Evolutionary conservation across 1,284 basidiomycete species (phyloP).

Genomic region (Rhodotorula sp.): DNA sequence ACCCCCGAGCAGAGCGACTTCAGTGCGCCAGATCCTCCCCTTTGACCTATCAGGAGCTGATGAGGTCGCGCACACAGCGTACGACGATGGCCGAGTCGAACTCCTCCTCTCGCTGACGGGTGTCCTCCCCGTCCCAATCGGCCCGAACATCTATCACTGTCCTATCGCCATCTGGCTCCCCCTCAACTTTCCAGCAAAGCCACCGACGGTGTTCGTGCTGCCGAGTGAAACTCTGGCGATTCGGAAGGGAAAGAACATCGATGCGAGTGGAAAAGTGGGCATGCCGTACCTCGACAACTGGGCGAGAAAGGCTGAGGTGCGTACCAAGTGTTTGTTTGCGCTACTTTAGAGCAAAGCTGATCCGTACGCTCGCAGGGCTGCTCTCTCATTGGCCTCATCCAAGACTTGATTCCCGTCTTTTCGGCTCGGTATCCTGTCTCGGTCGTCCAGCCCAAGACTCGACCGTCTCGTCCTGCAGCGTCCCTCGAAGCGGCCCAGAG

Average conservation of each 20-base stretch:
- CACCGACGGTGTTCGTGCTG: conserved; percentile 89
- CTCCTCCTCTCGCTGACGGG: conserved; percentile 87
- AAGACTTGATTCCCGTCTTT: conserved; percentile 75
- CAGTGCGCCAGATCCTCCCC: conserved; percentile 2
- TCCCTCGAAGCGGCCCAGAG: neutral
- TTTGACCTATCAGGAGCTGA: neutral
- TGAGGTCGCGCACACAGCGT: conserved; percentile 1
- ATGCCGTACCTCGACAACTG: conserved; percentile 70
- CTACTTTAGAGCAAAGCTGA: too few relatives aligned
- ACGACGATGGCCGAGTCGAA: conserved; percentile 87
- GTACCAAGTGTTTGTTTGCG: neutral
- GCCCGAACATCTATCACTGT: conserved; percentile 79
- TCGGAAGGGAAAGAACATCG: conserved; percentile 70
- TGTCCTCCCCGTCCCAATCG: conserved; percentile 79
- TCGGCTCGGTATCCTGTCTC: conserved; percentile 51
- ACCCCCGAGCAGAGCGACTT: conserved; percentile 34
- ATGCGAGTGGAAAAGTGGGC: conserved; percentile 74
- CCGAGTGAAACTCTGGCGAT: conserved; percentile 93
- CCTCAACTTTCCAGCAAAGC: conserved; percentile 71
- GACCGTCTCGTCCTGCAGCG: conserved; percentile 4
- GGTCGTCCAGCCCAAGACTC: conserved; percentile 15
- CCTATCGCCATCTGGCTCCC: conserved; percentile 87
- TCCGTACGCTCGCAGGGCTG: conserved; percentile 58
- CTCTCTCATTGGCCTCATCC: conserved; percentile 63
- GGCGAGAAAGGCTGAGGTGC: conserved; percentile 79